phyloP scores from a whole-genome alignment of 202 grass and related monocot species.

The Zizania palustris region DNA sequence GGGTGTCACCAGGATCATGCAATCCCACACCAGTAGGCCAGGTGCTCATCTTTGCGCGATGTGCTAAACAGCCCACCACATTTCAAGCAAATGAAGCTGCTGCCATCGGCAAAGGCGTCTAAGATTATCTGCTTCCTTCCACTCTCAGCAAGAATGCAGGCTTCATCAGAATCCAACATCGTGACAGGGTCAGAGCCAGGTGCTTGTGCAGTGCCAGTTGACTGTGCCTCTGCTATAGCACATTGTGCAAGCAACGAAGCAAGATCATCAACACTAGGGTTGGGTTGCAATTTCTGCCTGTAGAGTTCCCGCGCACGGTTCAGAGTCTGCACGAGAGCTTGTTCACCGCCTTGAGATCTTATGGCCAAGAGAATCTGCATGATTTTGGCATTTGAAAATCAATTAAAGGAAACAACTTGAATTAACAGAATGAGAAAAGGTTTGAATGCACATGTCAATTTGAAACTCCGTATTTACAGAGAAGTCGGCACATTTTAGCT shows the following conservation, averaged over 20 bases:
- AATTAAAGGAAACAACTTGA: conserved; percentile 17
- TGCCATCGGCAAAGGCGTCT: conserved; percentile 86
- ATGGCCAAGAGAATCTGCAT: conserved; percentile 78
- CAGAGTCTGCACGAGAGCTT: conserved; percentile 70
- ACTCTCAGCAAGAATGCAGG: conserved; percentile 69
- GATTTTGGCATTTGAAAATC: neutral
- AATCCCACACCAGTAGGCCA: conserved; percentile 78
- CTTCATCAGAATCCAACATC: conserved; percentile 61
- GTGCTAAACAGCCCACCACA: conserved; percentile 83
- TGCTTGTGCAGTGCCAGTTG: conserved; percentile 34
- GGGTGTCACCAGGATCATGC: conserved; percentile 48
- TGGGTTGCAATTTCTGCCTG: conserved; percentile 48
- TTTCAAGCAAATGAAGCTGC: conserved; percentile 93
- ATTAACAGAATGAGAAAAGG: conserved; percentile 9
- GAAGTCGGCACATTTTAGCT: neutral
- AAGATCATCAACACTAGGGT: conserved; percentile 60
- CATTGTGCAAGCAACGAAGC: conserved; percentile 84
- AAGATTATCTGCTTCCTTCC: conserved; percentile 90
- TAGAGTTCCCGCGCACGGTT: conserved; percentile 86
- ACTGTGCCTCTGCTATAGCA: conserved; percentile 76
- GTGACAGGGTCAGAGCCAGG: conserved; percentile 50
- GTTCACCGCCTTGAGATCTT: conserved; percentile 79
- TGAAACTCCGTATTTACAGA: neutral
- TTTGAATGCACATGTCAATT: neutral
- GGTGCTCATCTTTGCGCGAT: conserved; percentile 81